Conservation (phyloP, 179 eudicot genomes). For the Beta corolliflora region DNA sequence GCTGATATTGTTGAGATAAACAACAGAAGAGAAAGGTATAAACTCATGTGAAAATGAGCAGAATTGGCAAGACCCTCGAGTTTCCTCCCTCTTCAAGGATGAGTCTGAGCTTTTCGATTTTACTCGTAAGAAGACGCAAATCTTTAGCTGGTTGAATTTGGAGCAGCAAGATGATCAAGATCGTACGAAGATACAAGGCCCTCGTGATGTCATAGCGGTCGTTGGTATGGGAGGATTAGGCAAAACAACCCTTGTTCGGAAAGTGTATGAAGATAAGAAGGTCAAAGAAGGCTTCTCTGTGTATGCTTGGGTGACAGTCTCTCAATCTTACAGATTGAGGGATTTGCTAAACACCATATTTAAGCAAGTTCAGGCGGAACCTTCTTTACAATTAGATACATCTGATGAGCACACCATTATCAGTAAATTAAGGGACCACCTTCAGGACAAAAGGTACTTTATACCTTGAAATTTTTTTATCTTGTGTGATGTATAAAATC, state of each 20-base stretch:
- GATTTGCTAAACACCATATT: constrained; percentile 13
- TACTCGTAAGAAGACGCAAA: background rate
- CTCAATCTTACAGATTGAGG: background rate
- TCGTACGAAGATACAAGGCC: too few species aligned
- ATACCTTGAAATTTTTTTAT: too few species aligned
- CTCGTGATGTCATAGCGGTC: background rate
- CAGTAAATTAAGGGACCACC: constrained; percentile 12
- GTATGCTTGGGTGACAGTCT: too few species aligned
- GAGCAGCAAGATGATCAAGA: background rate
- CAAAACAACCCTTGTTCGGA: constrained; percentile 10
- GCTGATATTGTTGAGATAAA: background rate
- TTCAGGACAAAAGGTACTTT: constrained; percentile 1
- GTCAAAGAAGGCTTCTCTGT: too few species aligned
- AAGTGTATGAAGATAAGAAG: too few species aligned
- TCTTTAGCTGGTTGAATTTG: background rate
- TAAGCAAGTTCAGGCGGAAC: background rate
- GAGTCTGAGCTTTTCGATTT: constrained; percentile 9
- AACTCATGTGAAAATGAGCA: background rate
- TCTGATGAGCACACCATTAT: constrained; percentile 13
- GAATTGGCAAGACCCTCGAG: background rate
- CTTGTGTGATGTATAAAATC: too few species aligned
- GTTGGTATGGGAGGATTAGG: constrained; percentile 20
- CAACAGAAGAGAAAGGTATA: background rate
- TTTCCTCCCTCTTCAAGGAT: background rate
- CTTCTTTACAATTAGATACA: background rate